Evolutionary conservation across 441 rosid species (phyloP).

Genomic region (Theobroma grandiflorum): DNA sequence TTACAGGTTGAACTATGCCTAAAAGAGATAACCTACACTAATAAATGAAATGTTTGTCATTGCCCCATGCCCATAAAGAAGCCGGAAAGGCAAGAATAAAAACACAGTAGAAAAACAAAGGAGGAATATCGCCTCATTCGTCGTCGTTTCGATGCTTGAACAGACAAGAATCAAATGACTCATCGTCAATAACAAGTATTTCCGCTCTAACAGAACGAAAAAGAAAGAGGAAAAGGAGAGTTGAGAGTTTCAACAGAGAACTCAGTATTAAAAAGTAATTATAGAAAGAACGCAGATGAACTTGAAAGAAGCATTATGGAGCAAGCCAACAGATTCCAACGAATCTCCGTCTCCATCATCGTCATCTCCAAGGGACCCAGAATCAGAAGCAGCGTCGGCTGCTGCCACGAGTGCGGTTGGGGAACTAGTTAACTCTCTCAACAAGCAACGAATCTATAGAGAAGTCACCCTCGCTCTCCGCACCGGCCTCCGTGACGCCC

Average conservation of each 20-base stretch:
- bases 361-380: conserved; percentile 23
- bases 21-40: no score
- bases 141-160: no score
- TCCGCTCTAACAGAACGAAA: neutral
- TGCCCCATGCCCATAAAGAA: no score
- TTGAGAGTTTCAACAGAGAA: neutral
- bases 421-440: conserved; percentile 72
- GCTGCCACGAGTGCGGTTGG: conserved; percentile 61
- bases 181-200: no score
- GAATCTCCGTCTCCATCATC: conserved; percentile 14
- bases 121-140: no score
- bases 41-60: no score
- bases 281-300: conserved; percentile 45
- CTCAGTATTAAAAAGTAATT: neutral
- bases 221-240: conserved; percentile 7
- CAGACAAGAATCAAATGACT: no score
- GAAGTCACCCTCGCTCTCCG: conserved; percentile 93
- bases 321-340: conserved; percentile 38
- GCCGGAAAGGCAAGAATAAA: no score
- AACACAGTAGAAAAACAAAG: no score
- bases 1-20: no score
- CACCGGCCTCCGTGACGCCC: conserved; percentile 78
- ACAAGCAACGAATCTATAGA: conserved; percentile 66
- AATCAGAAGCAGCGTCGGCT: conserved; percentile 34
- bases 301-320: conserved; percentile 78